Conservation (phyloP, 1,139 yeast genomes). For the Pneumocystis wakefieldiae region DNA sequence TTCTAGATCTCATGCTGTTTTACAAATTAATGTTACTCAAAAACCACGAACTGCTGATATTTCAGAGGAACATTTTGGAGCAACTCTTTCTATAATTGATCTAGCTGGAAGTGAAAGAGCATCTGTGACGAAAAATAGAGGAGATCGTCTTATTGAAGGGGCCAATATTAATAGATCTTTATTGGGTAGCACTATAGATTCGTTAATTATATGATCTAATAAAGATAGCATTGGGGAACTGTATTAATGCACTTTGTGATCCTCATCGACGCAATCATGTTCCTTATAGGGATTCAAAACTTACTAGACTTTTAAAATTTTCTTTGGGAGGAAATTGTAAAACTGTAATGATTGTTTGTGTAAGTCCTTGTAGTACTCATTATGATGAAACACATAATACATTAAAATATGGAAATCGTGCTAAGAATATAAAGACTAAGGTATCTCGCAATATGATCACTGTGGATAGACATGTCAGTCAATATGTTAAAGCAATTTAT, state of each 20-base stretch:
- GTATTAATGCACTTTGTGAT: conserved; percentile 83
- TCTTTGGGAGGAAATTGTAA: conserved; percentile 83
- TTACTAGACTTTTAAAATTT: conserved; percentile 77
- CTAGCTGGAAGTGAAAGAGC: conserved; percentile 94
- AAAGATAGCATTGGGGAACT: conserved; percentile 75
- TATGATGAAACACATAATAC: conserved; percentile 74
- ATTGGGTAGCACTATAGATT: conserved; percentile 41
- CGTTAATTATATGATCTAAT: background rate
- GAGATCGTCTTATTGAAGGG: conserved; percentile 81
- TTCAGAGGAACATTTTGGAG: conserved; percentile 31
- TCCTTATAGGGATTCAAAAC: conserved; percentile 83
- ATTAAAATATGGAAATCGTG: conserved; percentile 80
- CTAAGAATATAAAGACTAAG: conserved; percentile 80
- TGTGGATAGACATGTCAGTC: conserved; percentile 73
- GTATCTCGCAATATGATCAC: conserved; percentile 59
- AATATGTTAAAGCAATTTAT: conserved; percentile 71
- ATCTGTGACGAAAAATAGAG: conserved; percentile 38
- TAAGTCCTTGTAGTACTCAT: conserved; percentile 64
- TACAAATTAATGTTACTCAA: conserved; percentile 43
- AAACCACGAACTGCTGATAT: conserved; percentile 26
- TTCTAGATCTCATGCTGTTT: conserved; percentile 83
- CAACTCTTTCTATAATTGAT: conserved; percentile 78
- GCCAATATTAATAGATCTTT: conserved; percentile 81
- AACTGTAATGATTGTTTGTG: conserved; percentile 53
- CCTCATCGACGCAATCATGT: conserved; percentile 54